A percentile compares a stretch with the other conserved stretches of the same genome.
These are phyloP conservation scores for Pythium pectinolyticum DNA, from an alignment of 352 stramenopile species.

Conservation along the genomic window DNA sequence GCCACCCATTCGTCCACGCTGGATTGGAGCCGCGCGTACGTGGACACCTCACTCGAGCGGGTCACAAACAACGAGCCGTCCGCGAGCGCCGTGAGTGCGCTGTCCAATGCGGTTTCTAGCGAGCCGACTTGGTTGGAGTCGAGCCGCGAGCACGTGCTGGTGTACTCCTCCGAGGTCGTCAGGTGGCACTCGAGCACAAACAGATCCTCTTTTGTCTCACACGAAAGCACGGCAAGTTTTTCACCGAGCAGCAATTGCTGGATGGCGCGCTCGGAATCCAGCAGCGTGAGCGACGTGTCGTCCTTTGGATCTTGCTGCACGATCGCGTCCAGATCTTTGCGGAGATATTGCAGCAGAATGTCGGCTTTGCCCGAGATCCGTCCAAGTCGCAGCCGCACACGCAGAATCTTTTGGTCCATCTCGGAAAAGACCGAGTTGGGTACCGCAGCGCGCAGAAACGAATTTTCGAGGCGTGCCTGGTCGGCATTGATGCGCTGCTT, in stretches of 20 bases:
- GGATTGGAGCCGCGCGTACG: slow-evolving; percentile 55
- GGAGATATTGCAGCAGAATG: slow-evolving; percentile 65
- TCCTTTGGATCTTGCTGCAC: slow-evolving; percentile 45
- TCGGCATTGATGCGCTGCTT: slow-evolving; percentile 71
- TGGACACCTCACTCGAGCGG: slow-evolving; percentile 35
- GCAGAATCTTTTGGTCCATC: slow-evolving; percentile 70
- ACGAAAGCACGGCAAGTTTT: slow-evolving; percentile 57
- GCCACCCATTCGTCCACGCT: slow-evolving; percentile 69
- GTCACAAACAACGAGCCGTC: slow-evolving; percentile 54
- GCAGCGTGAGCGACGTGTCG: slow-evolving; percentile 25
- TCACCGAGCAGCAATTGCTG: slow-evolving; percentile 62
- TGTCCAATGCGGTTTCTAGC: slow-evolving; percentile 64
- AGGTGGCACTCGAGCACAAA: slow-evolving; percentile 77
- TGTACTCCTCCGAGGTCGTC: slow-evolving; percentile 65
- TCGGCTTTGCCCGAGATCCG: slow-evolving; percentile 69
- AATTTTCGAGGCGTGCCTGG: slow-evolving; percentile 63
- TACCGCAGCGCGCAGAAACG: slow-evolving; percentile 64
- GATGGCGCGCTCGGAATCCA: slow-evolving; percentile 41
- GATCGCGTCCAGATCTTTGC: slow-evolving; percentile 58
- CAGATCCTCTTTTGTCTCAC: slow-evolving; percentile 64
- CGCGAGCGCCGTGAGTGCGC: slow-evolving; percentile 50
- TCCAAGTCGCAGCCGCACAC: slow-evolving; percentile 61
- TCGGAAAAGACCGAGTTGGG: slow-evolving; percentile 75
- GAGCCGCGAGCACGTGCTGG: slow-evolving; percentile 33
- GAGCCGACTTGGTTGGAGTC: slow-evolving; percentile 41